Conservation (phyloP, 495 filamentous ascomycete genomes). For the Daldinia childiae region DNA sequence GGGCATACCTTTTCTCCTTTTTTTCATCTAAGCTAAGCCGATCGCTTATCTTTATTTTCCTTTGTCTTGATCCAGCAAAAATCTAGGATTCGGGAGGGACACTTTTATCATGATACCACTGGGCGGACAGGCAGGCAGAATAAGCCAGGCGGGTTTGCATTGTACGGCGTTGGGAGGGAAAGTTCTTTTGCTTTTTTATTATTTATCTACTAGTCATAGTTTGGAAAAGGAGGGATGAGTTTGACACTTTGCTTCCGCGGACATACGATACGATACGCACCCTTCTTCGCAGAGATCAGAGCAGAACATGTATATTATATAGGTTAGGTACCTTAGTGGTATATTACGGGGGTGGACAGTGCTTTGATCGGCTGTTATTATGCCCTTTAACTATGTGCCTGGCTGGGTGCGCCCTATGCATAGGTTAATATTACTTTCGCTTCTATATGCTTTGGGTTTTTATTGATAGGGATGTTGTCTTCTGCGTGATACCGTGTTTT, state of each 20-base stretch:
- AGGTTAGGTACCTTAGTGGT: background rate
- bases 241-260: background rate
- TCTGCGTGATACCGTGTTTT: background rate
- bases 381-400: background rate
- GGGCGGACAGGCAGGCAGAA: constrained; percentile 5
- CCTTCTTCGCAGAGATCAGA: background rate
- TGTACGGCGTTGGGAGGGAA: background rate
- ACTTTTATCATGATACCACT: constrained; percentile 12
- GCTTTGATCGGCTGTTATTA: background rate
- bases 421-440: background rate
- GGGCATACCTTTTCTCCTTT: background rate
- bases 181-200: background rate
- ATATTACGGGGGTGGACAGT: background rate
- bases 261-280: background rate
- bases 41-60: background rate
- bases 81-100: background rate
- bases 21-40: background rate
- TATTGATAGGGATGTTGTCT: background rate
- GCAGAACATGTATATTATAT: background rate
- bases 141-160: constrained; percentile 2
- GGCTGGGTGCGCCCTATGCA: background rate
- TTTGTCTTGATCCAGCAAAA: background rate
- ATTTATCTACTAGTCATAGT: background rate
- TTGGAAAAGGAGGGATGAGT: background rate
- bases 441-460: background rate